Base-by-base conservation (phyloP, 2,329 filamentous ascomycete species). In the Aspergillus tamarii region DNA sequence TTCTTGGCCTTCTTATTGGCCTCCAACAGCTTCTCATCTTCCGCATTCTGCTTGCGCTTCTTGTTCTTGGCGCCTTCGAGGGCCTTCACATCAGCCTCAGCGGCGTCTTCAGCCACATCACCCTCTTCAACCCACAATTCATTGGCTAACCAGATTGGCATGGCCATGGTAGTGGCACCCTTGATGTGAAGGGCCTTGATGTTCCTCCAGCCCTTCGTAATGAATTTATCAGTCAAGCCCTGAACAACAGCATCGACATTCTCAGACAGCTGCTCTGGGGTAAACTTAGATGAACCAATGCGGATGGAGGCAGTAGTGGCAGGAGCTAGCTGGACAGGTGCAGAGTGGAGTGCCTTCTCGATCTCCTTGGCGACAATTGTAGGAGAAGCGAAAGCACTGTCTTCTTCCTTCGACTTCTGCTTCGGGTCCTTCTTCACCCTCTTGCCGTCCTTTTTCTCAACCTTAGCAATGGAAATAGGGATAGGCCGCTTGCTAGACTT, bases 121-220 rank as follows among this genome's bases (percentile, higher is more conserved):
- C 88, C 85, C 64, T 90, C 87, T 68, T 95, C 91, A 19, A 90
- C 80, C 93, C 95, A 99, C 67, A 99, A 84, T 84, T 97, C 93
- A 70, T 93, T 90, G 5, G 94, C 91, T 75, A 97, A 82, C 92
- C 93, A 99, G 75, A 99, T 89, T n/a, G 95, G 95, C 73, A 99
- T 84, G 10, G 94, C 91, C 65, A 89, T 90, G 5, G 94, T 97
- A 74, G 92, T 89, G 32, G 92, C 90, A 3, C 93, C 92, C 85
- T 98, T 99, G 83, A 99, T 85, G 78, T 96, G 93, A 66, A 99
- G 82, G 67, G 88, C 87, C 78, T 90, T 89, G 67, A 98, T 86
- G 77, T 94, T 95, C 73, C 87, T 88, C 93, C 94, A 97, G 73
- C 93, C 90, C 77, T 94, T 89, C 21, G 93, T 88, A 53, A 97